Base-by-base conservation (phyloP, 2,329 filamentous ascomycete genomes). In the Epichloe brachyelytri region DNA sequence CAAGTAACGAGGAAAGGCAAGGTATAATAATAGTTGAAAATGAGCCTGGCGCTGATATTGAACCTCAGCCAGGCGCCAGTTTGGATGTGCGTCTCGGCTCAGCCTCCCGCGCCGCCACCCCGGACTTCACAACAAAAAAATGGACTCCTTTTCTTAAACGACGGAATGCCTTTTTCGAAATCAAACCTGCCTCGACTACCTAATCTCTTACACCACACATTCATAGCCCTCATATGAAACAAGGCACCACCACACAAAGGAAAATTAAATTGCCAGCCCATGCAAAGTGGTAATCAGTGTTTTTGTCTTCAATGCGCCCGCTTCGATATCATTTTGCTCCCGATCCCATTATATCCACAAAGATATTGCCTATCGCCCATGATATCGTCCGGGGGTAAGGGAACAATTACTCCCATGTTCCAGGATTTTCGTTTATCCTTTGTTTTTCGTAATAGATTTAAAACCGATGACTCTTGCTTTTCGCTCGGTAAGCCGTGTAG, bases 401-500 rank as follows among this genome's bases (percentile, higher is more conserved):
- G 15, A 43, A 33, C 20, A 19, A 19, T 12, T 19, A 14, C 4
- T 26, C 46, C 39, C 15, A 8, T 36, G 17, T 5, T 17, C n/a
- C 46, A 14, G 22, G 19, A 10, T 22, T 43, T 40, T 22, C 40
- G 19, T 26, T 36, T 15, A 2, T 40, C 14, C 20, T n/a, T 20
- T 3, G 11, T 33, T 14, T n/a, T 30, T 30, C 8, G 30, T 30
- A 11, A 11, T 30, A 5, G 5, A 17, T 53, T 63, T 67, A 82
- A 60, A 81, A 82, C 33, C 78, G 71, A 64, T 79, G 77, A 56
- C 70, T 73, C 64, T 78, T 79, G 66, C 71, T 74, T 67, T 77
- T 82, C 56, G 85, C 68, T 63, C 90, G 79, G 71, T 87, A 98
- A 44, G 84, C 78, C 6, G 89, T 96, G 65, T 78, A 97, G 30